phyloP scores from a whole-genome alignment of 2,329 filamentous ascomycete species.

The Zalaria sp. region DNA sequence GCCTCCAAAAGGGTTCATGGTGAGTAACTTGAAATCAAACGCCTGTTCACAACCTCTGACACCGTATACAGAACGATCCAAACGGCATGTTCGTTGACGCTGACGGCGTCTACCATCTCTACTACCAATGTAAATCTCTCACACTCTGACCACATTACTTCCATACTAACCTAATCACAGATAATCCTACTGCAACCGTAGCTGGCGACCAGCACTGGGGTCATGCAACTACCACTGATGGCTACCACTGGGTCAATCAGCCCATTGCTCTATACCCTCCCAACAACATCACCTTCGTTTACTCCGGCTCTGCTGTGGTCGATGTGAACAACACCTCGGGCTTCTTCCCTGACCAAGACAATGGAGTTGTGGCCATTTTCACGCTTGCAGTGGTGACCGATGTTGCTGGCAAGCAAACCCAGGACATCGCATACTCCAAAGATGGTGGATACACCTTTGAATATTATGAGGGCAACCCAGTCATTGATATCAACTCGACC shows the following conservation, averaged over 20 bases:
- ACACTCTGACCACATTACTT: neutral
- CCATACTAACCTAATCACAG: constrained; percentile 14
- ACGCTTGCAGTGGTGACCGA: constrained; percentile 29
- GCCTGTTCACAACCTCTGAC: constrained; percentile 18
- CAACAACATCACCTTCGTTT: constrained; percentile 39
- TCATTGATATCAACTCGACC: constrained; percentile 38
- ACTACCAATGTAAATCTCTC: constrained; percentile 43
- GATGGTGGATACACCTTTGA: constrained; percentile 50
- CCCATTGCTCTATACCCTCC: constrained; percentile 46
- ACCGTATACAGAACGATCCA: constrained; percentile 41
- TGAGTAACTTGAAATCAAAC: neutral
- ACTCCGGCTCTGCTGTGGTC: constrained; percentile 41
- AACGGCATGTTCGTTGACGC: constrained; percentile 49
- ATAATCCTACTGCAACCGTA: constrained; percentile 34
- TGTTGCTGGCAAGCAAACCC: constrained; percentile 33
- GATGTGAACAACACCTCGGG: constrained; percentile 52
- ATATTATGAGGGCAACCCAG: constrained; percentile 46
- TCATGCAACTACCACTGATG: constrained; percentile 46
- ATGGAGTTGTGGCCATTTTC: constrained; percentile 49
- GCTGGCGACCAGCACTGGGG: constrained; percentile 53
- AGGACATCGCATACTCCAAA: constrained; percentile 46
- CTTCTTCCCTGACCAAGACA: constrained; percentile 46
- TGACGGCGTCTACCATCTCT: constrained; percentile 46
- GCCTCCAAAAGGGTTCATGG: constrained; percentile 7
- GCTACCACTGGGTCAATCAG: constrained; percentile 53